Evolutionary conservation across 2,329 filamentous ascomycete species (phyloP).

Genomic region (Talaromyces funiculosus): DNA sequence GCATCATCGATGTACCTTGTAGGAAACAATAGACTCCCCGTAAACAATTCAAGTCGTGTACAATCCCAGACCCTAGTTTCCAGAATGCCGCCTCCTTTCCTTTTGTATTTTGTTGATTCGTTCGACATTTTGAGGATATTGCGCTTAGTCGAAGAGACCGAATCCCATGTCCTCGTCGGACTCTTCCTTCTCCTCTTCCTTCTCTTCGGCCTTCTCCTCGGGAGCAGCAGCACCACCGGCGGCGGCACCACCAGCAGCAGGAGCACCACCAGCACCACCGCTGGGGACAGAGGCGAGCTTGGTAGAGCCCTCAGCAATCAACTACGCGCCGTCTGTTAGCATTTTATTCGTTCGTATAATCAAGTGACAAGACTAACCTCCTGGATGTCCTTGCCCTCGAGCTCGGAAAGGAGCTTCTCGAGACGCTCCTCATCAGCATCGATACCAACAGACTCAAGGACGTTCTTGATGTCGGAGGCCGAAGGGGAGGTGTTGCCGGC

Average conservation of each 20-base stretch:
- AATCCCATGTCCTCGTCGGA: constrained; percentile 70
- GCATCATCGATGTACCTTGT: constrained; percentile 27
- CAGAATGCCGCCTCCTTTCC: constrained; percentile 55
- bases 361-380: constrained; percentile 57
- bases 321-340: constrained; percentile 47
- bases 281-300: constrained; percentile 98
- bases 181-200: constrained; percentile 74
- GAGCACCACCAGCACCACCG: constrained; percentile 63
- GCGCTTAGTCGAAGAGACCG: constrained; percentile 60
- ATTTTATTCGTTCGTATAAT: constrained; percentile 14
- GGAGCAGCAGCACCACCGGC: constrained; percentile 60
- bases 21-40: constrained; percentile 20
- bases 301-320: constrained; percentile 80
- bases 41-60: constrained; percentile 15
- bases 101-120: constrained; percentile 48
- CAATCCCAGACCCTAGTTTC: constrained; percentile 21
- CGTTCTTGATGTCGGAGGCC: constrained; percentile 75
- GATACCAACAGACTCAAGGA: constrained; percentile 90
- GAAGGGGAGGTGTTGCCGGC: constrained; percentile 88
- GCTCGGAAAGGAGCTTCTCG: constrained; percentile 76
- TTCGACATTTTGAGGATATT: constrained; percentile 9
- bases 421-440: constrained; percentile 88
- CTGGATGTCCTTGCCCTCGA: constrained; percentile 65
- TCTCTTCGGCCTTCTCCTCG: constrained; percentile 60
- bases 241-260: constrained; percentile 62